Evolutionary conservation across 192 early-diverging fungal species (phyloP), one percentile per base, ranked within the genome.

Genomic region (Backusella westeae): DNA sequence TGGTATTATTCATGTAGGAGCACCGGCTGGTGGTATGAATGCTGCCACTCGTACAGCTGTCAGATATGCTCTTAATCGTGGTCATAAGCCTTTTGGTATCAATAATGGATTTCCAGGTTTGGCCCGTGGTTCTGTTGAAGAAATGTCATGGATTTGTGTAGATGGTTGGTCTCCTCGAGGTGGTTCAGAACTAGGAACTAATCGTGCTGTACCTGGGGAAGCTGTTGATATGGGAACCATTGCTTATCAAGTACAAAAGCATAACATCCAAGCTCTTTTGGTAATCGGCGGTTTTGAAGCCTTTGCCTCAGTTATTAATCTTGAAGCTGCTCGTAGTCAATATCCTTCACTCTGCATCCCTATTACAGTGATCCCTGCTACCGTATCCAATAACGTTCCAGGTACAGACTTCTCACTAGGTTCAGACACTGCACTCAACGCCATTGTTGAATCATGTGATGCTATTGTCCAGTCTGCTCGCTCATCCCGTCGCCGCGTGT

Each of bases 11-110:
- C 95, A 98, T 77, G 90, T 94, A 9, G 97, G 97, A 42, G 97
- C 97, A 15, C 97, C 97, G 29, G 97, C 97, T 14, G 96, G 96
- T 52, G 97, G 97, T 56, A 97, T 98, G 96, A 99, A 98, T 85
- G 91, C 96, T 36, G 97, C 97, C 3, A 96, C 96, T 0, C 89
- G 96, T 56, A 90, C 91, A n/a, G 92, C 92, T 2, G 96, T 93
- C 17, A 91, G 96, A 17, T 89, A 94, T 70, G 93, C 93, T 34
- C 85, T 95, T 52, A 96, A 96, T 83, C 91, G 93, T 41, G 97
- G 97, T 0, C 96, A 97, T 76, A 88, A 80, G 1, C 89, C 94
- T n/a, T 82, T 97, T 73, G 97, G 84, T 35, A 93, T 99, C 69
- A 84, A 89, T 78, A 99, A 99, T 81, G 96, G 97, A 10, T 97